phyloP scores from a whole-genome alignment of 306 rosid species.

The Purshia tridentata region DNA sequence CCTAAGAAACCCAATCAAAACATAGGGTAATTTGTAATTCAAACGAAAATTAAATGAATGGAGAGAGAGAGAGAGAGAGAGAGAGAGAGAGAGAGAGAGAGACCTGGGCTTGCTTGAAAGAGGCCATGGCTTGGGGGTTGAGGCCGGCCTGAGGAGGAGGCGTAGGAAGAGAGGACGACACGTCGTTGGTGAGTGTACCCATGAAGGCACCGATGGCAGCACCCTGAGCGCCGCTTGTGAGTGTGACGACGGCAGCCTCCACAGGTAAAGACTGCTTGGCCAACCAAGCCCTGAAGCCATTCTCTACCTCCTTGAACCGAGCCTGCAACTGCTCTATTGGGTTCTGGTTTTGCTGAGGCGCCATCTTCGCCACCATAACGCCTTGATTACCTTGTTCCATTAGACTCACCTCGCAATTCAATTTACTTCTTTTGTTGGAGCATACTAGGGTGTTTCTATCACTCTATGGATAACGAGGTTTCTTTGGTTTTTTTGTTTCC shows the following conservation, averaged over 20 bases:
- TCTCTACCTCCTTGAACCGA: constrained; percentile 64
- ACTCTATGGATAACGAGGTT: neutral
- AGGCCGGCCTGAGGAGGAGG: constrained; percentile 70
- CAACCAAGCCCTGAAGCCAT: constrained; percentile 61
- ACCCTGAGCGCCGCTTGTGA: constrained; percentile 87
- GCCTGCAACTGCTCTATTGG: constrained; percentile 67
- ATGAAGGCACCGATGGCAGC: constrained; percentile 84
- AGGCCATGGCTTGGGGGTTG: constrained; percentile 85
- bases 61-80: neutral
- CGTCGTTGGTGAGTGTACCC: constrained; percentile 76
- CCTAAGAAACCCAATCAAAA: neutral
- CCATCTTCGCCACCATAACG: constrained; percentile 37
- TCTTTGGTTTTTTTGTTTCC: neutral
- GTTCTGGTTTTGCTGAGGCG: constrained; percentile 51
- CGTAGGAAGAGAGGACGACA: constrained; percentile 55
- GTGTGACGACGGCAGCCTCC: constrained; percentile 84
- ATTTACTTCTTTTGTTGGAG: neutral
- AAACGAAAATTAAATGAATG: neutral
- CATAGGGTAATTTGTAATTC: neutral
- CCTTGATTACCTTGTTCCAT: constrained; percentile 78
- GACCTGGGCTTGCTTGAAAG: constrained; percentile 94
- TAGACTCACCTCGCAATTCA: neutral
- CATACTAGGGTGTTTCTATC: neutral
- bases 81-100: neutral
- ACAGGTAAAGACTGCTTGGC: constrained; percentile 77